Evolutionary conservation across 2,329 filamentous ascomycete species (phyloP), one percentile per base, ranked within the genome.

Genomic region (Fusarium bactridioides): DNA sequence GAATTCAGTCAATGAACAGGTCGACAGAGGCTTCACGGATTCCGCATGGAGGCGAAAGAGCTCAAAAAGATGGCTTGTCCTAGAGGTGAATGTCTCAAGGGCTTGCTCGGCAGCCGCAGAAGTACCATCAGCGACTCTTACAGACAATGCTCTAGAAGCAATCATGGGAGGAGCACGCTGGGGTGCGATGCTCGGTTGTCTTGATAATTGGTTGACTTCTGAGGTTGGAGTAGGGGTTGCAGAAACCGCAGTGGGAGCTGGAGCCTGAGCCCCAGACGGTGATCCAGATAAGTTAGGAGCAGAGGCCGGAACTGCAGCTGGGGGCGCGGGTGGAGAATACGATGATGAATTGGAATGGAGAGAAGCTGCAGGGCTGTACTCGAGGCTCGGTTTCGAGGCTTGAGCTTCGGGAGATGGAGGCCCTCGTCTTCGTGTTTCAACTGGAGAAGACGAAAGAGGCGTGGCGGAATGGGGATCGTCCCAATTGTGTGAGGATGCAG

Each of bases 11-110:
- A 92, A 86, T 1, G 89, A 84, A 56, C 89, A 91, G 35, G 87
- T 86, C 61, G 89, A 86, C 9, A 94, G 79, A 0, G 93, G 90
- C 70, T 89, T 90, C 35, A 91, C 85, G 37, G 91, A 88, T 79
- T 97, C 93, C 0, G 94, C 91, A 64, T 95, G 93, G 47, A 95
- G 82, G 41, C 90, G 87, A 78, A 97, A 97, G 6, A 96, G 86
- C 72, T 92, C 90, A 69, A 89, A 91, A 75, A 96, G 88, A 78
- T 95, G 93, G 25, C 87, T 88, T 7, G 93, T 92, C 31, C 94
- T 91, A 10, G 83, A 79, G 7, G 90, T 88, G 78, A 97, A 97
- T 18, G 91, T 88, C 12, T 87, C 82, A 55, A 95, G 86, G 1
- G 94, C 91, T 61, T 91, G 89, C 55, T 93, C 90, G 6, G 84